phyloP scores from a whole-genome alignment of 148 eudicot genomes.

The Talinum fruticosum region DNA sequence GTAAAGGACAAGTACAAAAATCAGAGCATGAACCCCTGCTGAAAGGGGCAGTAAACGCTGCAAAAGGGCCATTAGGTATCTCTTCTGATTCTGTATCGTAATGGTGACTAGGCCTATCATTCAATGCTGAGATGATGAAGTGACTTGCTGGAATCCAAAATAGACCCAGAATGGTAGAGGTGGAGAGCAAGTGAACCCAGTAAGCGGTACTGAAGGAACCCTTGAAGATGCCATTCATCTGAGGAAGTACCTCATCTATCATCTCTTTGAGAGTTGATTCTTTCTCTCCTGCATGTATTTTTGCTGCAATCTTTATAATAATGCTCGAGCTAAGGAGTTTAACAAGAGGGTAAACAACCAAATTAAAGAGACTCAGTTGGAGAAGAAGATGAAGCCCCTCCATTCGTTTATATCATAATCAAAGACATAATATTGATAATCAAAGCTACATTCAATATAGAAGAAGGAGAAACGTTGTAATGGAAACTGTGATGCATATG shows the following conservation, averaged over 20 bases:
- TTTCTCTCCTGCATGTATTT: constrained; percentile 4
- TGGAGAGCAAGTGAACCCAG: constrained; percentile 21
- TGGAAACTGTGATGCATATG: neutral
- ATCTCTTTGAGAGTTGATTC: constrained; percentile 4
- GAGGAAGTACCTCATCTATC: neutral
- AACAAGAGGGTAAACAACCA: constrained; percentile 15
- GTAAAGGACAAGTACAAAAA: constrained; percentile 16
- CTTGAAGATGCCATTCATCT: neutral
- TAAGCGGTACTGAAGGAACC: constrained; percentile 13
- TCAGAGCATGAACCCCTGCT: neutral
- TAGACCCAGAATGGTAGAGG: constrained; percentile 16
- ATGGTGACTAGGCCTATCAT: neutral
- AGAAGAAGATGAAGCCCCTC: neutral
- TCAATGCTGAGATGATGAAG: neutral
- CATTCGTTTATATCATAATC: neutral
- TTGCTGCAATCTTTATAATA: constrained; percentile 14
- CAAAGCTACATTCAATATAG: neutral
- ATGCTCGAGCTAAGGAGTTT: constrained; percentile 13
- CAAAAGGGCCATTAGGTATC: too few species aligned
- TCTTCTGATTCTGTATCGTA: neutral
- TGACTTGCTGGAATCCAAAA: constrained; percentile 22
- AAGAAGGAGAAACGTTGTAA: neutral
- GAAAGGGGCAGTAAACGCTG: too few species aligned
- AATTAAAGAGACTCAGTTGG: constrained; percentile 10
- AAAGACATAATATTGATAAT: neutral